Evolutionary conservation across 106 monocot genomes (phyloP).

Genomic region (Chionographis japonica): DNA sequence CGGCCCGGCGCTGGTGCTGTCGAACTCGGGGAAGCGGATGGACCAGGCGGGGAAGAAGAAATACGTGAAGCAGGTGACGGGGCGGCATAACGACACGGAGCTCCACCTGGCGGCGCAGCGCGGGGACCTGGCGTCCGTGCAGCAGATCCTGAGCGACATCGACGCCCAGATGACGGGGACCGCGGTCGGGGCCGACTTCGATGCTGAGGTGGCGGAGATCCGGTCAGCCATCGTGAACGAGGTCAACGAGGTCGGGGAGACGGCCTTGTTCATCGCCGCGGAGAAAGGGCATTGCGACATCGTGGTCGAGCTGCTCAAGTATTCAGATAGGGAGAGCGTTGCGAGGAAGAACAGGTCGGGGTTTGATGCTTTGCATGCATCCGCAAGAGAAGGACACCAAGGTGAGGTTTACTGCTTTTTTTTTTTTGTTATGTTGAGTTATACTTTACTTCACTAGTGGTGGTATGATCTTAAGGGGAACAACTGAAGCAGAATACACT

Average conservation of each 20-base stretch:
- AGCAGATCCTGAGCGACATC: conserved; percentile 30
- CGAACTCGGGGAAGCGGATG: conserved; percentile 47
- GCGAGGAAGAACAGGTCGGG: conserved; percentile 50
- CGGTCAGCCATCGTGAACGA: conserved; percentile 40
- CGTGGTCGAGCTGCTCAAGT: conserved; percentile 62
- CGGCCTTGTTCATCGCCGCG: conserved; percentile 50
- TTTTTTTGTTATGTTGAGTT: neutral
- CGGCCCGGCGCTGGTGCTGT: conserved; percentile 39
- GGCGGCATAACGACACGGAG: conserved; percentile 64
- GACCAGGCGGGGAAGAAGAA: conserved; percentile 38
- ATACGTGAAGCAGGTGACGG: conserved; percentile 73
- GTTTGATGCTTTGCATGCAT: conserved; percentile 59
- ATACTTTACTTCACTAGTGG: too few relatives aligned
- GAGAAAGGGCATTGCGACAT: conserved; percentile 48
- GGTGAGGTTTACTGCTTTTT: conserved; percentile 15
- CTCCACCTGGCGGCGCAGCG: conserved; percentile 61
- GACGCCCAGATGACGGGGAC: conserved; percentile 32
- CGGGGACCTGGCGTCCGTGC: conserved; percentile 40
- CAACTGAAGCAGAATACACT: too few relatives aligned
- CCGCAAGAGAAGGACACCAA: conserved; percentile 51
- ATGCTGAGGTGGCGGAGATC: conserved; percentile 41
- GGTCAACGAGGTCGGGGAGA: conserved; percentile 60
- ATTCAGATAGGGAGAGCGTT: conserved; percentile 39
- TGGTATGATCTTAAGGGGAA: too few relatives aligned
- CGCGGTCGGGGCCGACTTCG: conserved; percentile 23